Conservation (phyloP, 768 basidiomycete species). For the Lactarius sp. region DNA sequence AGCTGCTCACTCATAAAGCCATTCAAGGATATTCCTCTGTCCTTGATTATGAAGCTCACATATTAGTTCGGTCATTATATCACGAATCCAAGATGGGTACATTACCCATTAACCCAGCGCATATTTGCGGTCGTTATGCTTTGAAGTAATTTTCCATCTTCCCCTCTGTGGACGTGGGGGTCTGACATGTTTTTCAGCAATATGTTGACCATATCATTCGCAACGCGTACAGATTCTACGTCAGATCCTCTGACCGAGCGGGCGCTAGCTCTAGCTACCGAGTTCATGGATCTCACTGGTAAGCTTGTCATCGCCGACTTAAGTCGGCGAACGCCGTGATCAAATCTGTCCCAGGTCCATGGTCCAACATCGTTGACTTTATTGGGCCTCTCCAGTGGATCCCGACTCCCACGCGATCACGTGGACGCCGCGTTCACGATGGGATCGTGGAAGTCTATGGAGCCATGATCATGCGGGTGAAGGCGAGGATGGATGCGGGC, state of each 20-base stretch:
- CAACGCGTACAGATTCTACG: constrained; percentile 38
- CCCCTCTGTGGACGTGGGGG: not conserved
- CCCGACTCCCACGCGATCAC: constrained; percentile 36
- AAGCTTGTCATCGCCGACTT: not conserved
- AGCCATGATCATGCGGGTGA: constrained; percentile 32
- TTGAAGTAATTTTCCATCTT: constrained; percentile 25
- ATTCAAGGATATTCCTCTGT: constrained; percentile 36
- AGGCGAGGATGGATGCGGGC: constrained; percentile 31
- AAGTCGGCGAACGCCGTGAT: not conserved
- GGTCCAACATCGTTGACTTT: constrained; percentile 45
- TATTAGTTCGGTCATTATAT: constrained; percentile 38
- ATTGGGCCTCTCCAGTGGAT: constrained; percentile 39
- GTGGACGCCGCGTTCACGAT: constrained; percentile 39
- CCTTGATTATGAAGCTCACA: constrained; percentile 39
- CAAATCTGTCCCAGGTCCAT: constrained; percentile 32
- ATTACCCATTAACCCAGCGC: constrained; percentile 37
- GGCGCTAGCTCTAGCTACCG: constrained; percentile 37
- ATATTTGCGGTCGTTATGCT: constrained; percentile 37
- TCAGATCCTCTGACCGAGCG: constrained; percentile 36
- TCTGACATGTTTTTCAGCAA: constrained; percentile 34
- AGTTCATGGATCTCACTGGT: constrained; percentile 40
- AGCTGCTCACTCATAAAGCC: constrained; percentile 34
- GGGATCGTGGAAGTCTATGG: constrained; percentile 33
- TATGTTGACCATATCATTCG: constrained; percentile 43
- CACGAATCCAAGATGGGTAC: constrained; percentile 32